phyloP scores from a whole-genome alignment of 352 stramenopile species.

The Thalassiosira exigua region DNA sequence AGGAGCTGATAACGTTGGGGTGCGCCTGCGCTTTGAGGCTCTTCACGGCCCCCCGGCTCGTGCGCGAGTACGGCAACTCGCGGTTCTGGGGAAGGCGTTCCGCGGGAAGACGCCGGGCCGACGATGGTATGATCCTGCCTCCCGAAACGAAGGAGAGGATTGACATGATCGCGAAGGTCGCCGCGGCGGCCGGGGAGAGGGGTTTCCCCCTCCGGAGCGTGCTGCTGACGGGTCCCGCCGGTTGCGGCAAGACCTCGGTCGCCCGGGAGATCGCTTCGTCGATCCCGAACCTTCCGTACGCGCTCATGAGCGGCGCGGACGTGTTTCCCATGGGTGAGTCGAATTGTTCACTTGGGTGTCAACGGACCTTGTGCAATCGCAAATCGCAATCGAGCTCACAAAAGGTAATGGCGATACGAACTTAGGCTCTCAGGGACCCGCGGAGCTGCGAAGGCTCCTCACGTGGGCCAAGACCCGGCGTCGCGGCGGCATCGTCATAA shows the following conservation, averaged over 20 bases:
- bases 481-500: conserved; percentile 58
- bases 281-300: conserved; percentile 51
- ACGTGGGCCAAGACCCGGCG: conserved; percentile 50
- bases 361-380: too few relatives aligned
- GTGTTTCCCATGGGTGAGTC: conserved; percentile 38
- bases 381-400: too few relatives aligned
- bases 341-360: too few relatives aligned
- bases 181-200: conserved; percentile 26
- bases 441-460: conserved; percentile 53
- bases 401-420: neutral
- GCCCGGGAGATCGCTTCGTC: conserved; percentile 51
- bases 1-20: conserved; percentile 51
- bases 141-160: conserved; percentile 38
- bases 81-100: conserved; percentile 4
- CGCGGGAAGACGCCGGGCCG: neutral
- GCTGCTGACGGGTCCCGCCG: conserved; percentile 47
- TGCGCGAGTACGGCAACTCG: conserved; percentile 57
- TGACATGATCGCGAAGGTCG: conserved; percentile 31
- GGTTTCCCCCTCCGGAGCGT: conserved; percentile 47
- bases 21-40: conserved; percentile 37
- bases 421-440: conserved; percentile 46
- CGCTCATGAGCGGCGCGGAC: conserved; percentile 63
- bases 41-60: conserved; percentile 47
- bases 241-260: conserved; percentile 55
- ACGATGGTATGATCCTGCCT: conserved; percentile 38